Percentiles rank a stretch among this genome's conserved stretches.
These are phyloP conservation scores for Mallotus japonicus DNA, from an alignment of 441 rosid genomes.

Conservation along the genomic window DNA sequence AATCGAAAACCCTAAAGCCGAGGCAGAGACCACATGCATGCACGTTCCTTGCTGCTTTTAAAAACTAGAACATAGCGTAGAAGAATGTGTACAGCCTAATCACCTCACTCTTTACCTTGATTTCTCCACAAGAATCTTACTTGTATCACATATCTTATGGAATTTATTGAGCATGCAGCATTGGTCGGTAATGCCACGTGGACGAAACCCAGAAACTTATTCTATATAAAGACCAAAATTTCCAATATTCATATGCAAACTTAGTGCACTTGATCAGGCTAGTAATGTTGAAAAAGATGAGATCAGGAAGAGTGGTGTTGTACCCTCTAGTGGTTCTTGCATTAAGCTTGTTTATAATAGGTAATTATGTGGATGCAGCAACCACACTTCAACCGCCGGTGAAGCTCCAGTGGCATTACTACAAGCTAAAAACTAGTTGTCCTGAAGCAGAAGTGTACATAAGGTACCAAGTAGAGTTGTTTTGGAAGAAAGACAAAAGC, in stretches of 20 bases:
- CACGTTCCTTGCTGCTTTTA: constrained; percentile 28
- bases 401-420: constrained; percentile 60
- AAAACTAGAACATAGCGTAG: constrained; percentile 13
- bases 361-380: constrained; percentile 39
- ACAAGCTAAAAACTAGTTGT: constrained; percentile 47
- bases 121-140: too few relatives aligned
- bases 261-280: constrained; percentile 18
- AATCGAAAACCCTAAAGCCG: constrained; percentile 27
- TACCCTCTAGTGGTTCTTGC: constrained; percentile 26
- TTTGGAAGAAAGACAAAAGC: constrained; percentile 43
- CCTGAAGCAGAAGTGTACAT: constrained; percentile 52
- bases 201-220: not conserved
- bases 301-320: constrained; percentile 19
- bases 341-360: constrained; percentile 25
- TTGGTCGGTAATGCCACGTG: constrained; percentile 29
- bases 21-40: constrained; percentile 43
- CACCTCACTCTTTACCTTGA: constrained; percentile 2
- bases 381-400: constrained; percentile 33
- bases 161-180: constrained; percentile 18
- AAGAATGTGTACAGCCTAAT: constrained; percentile 38
- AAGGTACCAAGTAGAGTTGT: constrained; percentile 41
- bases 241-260: constrained; percentile 9
- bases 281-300: constrained; percentile 12
- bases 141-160: not conserved
- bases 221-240: constrained; percentile 22